Evolutionary conservation across 2,329 filamentous ascomycete species (phyloP).

Genomic region (Basipetospora chlamydospora): DNA sequence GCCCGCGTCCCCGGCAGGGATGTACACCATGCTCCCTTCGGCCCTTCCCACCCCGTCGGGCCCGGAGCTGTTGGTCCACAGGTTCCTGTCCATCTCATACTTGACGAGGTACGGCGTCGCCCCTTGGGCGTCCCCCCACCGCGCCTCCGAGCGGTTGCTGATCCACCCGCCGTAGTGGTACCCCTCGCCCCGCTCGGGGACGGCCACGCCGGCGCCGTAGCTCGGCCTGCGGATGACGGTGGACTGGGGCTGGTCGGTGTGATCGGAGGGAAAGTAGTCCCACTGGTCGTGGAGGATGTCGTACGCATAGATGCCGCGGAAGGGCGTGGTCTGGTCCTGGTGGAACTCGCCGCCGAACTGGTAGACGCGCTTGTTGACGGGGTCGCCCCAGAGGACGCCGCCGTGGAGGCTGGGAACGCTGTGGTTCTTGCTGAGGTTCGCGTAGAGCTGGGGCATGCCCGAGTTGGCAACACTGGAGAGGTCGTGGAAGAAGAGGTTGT

Average conservation of each 20-base stretch:
- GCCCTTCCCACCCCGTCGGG: conserved; percentile 38
- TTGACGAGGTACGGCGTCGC: conserved; percentile 37
- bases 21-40: conserved; percentile 44
- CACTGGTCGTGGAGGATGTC: conserved; percentile 42
- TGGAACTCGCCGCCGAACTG: conserved; percentile 46
- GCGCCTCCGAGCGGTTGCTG: conserved; percentile 34
- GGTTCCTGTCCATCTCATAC: conserved; percentile 39
- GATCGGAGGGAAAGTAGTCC: conserved; percentile 23
- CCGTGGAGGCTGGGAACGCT: conserved; percentile 33
- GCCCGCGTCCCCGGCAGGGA: conserved; percentile 44
- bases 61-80: conserved; percentile 37
- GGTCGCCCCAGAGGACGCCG: conserved; percentile 42
- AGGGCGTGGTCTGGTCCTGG: conserved; percentile 25
- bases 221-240: conserved; percentile 29
- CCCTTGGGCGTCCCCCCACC: conserved; percentile 30
- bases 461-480: conserved; percentile 28
- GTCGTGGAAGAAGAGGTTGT: conserved; percentile 38
- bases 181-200: conserved; percentile 37
- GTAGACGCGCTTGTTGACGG: conserved; percentile 48
- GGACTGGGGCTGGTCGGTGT: conserved; percentile 16
- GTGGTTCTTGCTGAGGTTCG: conserved; percentile 43
- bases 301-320: conserved; percentile 37
- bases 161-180: conserved; percentile 52
- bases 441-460: conserved; percentile 36
- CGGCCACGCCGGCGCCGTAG: conserved; percentile 41